Evolutionary conservation across 805 yeast species (phyloP).

Genomic region (Candida insectorum): DNA sequence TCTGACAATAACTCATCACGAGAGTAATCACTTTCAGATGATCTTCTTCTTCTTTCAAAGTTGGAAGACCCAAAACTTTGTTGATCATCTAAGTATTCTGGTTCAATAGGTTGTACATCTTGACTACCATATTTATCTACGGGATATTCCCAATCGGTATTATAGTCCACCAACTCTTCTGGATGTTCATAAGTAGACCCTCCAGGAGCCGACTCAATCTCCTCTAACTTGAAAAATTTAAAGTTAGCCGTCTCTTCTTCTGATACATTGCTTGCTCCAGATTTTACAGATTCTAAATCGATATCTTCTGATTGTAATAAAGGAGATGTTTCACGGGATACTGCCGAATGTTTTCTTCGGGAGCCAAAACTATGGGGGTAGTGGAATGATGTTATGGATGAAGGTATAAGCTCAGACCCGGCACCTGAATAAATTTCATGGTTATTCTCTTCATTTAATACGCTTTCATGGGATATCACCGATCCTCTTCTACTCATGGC

Average conservation of each 20-base stretch:
- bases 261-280: constrained; percentile 35
- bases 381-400: constrained; percentile 74
- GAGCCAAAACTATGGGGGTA: constrained; percentile 54
- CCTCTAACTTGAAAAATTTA: constrained; percentile 78
- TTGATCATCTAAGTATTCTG: constrained; percentile 6
- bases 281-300: constrained; percentile 31
- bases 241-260: constrained; percentile 47
- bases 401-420: constrained; percentile 70
- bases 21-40: constrained; percentile 9
- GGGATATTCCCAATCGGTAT: constrained; percentile 69
- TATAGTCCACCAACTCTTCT: constrained; percentile 59
- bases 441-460: constrained; percentile 52
- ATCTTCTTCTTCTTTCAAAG: constrained; percentile 13
- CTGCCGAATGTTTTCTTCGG: constrained; percentile 12
- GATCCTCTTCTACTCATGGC: constrained; percentile 27
- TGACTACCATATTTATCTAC: constrained; percentile 18
- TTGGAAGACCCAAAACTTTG: constrained; percentile 8
- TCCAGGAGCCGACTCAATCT: constrained; percentile 85
- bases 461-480: constrained; percentile 29
- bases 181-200: constrained; percentile 69
- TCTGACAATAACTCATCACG: constrained; percentile 16
- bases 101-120: constrained; percentile 2
- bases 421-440: constrained; percentile 78
- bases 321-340: constrained; percentile 34
- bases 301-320: constrained; percentile 24